Evolutionary conservation across 768 basidiomycete genomes (phyloP), one percentile per base, ranked within the genome.

Genomic region (Tricholoma flavovirens): DNA sequence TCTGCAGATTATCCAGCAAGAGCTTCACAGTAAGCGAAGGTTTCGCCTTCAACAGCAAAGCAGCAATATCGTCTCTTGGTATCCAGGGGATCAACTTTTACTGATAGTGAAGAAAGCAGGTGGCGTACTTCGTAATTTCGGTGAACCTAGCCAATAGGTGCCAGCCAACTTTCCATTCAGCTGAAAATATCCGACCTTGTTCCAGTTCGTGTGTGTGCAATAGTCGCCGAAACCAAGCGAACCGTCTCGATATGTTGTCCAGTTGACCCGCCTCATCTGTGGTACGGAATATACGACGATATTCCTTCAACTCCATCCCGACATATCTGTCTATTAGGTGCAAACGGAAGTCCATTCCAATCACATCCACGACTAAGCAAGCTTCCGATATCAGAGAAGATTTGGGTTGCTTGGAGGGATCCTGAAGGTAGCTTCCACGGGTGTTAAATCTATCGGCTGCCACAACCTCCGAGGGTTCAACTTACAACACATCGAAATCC

Each of bases 181-280:
- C 66, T 4, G 97, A 93, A 67, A 98, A 97, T 1, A 91, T 81
- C 12, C 82, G 75, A 0, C 87, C 88, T 58, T 89, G 86, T 62
- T 97, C 95, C 7, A 90, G 79, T 62, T 98, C 95, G 68, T 97
- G 91, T 5, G 82, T 84, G 56, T 87, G 84, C 19, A 99, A 73
- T 29, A 94, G 69, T 26, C 95, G 82, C 19, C 89, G 78, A 72
- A 98, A 98, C 94, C 95, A 99, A 4, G 94, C 92, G 62, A 93
- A 98, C 40, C 97, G 83, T 14, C 97, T 77, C 0, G 92, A 84
- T 5, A 97, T 79, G 60, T 99, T 99, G 73, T 99, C 97, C 46
- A 99, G 77, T 64, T 97, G 93, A 3, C 96, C 97, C 1, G 97
- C 93, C 71, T 98, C 97, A 60, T 97, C 94, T 5, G 86, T 86